Evolutionary conservation across 352 stramenopile species (phyloP).

Genomic region (Globisporangium cystogenes): DNA sequence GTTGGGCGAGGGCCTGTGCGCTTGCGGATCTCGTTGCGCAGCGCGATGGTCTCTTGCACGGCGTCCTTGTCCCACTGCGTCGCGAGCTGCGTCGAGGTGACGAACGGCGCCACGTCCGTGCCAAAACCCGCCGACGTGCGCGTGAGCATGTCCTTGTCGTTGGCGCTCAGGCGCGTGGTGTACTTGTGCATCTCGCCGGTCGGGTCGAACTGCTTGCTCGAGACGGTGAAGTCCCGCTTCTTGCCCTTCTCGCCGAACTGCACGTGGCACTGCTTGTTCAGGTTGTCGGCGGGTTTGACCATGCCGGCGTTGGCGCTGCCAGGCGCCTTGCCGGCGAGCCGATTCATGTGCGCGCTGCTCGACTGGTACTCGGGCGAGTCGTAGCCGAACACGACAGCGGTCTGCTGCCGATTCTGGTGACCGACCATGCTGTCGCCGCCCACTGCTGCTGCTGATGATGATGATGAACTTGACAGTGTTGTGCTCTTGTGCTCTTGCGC

Average conservation of each 20-base stretch:
- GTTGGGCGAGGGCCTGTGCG: conserved; percentile 47
- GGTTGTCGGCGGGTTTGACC: conserved; percentile 22
- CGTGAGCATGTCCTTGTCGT: conserved; percentile 50
- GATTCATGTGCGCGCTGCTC: conserved; percentile 40
- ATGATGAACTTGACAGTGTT: too few species aligned
- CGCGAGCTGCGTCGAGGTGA: conserved; percentile 61
- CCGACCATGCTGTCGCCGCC: conserved; percentile 6
- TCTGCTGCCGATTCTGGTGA: conserved; percentile 31
- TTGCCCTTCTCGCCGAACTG: conserved; percentile 56
- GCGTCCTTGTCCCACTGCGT: conserved; percentile 60
- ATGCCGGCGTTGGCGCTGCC: conserved; percentile 1
- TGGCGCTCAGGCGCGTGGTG: conserved; percentile 35
- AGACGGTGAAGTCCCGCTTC: conserved; percentile 53
- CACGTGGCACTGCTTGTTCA: conserved; percentile 63
- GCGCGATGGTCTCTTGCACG: conserved; percentile 44
- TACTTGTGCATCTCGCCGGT: conserved; percentile 68
- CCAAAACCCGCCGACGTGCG: conserved; percentile 57
- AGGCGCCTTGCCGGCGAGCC: conserved; percentile 22
- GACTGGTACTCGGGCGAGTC: conserved; percentile 50
- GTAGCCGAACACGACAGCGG: conserved; percentile 58
- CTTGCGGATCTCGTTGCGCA: conserved; percentile 66
- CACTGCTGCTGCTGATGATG: conserved; percentile 6
- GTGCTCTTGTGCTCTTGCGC: too few species aligned
- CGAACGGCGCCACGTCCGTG: conserved; percentile 38
- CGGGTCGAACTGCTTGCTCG: conserved; percentile 46